These are phyloP conservation scores for Sporothrix phasma DNA, from an alignment of 2,329 filamentous ascomycete genomes.

Conservation along the genomic window DNA sequence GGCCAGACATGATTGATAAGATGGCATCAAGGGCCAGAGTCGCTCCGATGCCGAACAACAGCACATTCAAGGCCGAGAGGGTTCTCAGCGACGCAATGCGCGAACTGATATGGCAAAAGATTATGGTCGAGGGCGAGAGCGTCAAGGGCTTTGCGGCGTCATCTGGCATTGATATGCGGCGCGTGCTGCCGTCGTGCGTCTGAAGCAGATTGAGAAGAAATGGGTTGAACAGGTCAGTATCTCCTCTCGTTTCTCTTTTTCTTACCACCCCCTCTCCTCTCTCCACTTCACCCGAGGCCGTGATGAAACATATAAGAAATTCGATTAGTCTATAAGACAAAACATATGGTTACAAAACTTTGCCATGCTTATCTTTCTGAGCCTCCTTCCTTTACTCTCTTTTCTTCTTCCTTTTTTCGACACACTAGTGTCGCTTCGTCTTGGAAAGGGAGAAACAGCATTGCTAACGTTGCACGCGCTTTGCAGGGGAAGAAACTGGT, in stretches of 20 bases:
- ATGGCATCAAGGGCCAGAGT: no score
- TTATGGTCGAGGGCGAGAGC: slow-evolving; percentile 55
- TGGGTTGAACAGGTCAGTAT: slow-evolving; percentile 63
- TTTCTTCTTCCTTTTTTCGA: background rate
- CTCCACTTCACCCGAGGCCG: slow-evolving; percentile 17
- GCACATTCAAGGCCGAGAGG: slow-evolving; percentile 56
- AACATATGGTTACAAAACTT: slow-evolving; percentile 67
- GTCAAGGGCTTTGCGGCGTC: slow-evolving; percentile 69
- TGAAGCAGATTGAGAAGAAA: slow-evolving; percentile 77
- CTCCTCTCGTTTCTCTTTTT: background rate
- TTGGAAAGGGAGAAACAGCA: background rate
- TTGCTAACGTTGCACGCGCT: background rate
- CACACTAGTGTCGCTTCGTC: background rate
- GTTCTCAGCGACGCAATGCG: slow-evolving; percentile 66
- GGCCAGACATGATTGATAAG: no score
- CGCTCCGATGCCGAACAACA: slow-evolving; percentile 63
- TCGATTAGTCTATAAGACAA: slow-evolving; percentile 99
- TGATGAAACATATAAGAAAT: slow-evolving; percentile 53
- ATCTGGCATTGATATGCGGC: slow-evolving; percentile 67
- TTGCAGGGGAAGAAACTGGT: slow-evolving; percentile 66
- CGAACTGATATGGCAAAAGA: slow-evolving; percentile 61
- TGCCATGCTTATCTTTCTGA: slow-evolving; percentile 51
- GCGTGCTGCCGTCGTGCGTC: slow-evolving; percentile 77
- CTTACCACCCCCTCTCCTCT: slow-evolving; percentile 1
- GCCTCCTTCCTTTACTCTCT: slow-evolving; percentile 29